Evolutionary conservation across 2,329 filamentous ascomycete species (phyloP).

Genomic region (Xylaria digitata): DNA sequence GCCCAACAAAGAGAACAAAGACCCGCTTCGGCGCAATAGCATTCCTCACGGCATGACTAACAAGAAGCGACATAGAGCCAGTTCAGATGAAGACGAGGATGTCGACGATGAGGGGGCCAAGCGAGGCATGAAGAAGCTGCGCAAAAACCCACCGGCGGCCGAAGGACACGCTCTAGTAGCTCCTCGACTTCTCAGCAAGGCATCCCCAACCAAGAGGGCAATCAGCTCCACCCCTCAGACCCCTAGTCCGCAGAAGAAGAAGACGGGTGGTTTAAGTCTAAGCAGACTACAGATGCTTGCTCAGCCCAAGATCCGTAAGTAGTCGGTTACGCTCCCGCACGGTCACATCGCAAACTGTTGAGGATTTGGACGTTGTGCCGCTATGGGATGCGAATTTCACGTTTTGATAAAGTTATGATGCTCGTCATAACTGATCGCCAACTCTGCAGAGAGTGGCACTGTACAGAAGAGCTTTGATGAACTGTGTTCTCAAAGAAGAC

Average conservation of each 20-base stretch:
- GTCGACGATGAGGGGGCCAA: conserved; percentile 57
- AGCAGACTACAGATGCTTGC: conserved; percentile 72
- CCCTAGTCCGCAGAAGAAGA: conserved; percentile 65
- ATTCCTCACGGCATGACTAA: conserved; percentile 72
- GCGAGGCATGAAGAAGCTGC: conserved; percentile 67
- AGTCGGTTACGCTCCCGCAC: neutral
- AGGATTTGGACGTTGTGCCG: conserved; percentile 19
- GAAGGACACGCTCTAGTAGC: conserved; percentile 66
- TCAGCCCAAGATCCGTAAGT: conserved; percentile 67
- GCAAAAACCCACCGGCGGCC: conserved; percentile 60
- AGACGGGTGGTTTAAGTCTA: conserved; percentile 62
- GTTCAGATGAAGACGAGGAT: conserved; percentile 64
- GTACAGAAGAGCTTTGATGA: neutral
- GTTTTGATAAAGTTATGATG: conserved; percentile 20
- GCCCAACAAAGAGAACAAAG: conserved; percentile 53
- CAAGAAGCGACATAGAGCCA: conserved; percentile 73
- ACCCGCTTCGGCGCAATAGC: conserved; percentile 50
- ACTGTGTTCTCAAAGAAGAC: neutral
- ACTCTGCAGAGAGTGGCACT: neutral
- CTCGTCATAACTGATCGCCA: neutral
- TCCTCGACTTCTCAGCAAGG: conserved; percentile 56
- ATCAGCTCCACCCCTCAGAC: conserved; percentile 41
- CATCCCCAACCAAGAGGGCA: conserved; percentile 53
- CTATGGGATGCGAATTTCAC: conserved; percentile 21
- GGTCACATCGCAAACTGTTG: conserved; percentile 1